Evolutionary conservation across 257 asterid species (phyloP).

Genomic region (Solanum virginianum): DNA sequence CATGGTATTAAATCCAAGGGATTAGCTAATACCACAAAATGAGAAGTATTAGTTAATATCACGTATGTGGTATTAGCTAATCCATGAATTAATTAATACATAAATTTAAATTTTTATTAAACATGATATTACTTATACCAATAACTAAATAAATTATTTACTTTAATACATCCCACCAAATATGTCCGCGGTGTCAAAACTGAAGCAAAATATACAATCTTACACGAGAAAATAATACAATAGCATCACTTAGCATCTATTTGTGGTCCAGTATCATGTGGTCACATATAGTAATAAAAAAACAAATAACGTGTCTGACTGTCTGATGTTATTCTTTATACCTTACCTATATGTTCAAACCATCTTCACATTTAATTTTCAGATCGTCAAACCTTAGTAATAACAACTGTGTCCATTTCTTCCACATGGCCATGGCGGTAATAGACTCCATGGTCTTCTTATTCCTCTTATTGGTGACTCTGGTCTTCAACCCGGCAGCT

Average conservation of each 20-base stretch:
- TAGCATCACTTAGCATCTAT: neutral
- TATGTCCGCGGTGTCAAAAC: too few species aligned
- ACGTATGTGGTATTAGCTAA: too few species aligned
- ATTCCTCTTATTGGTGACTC: conserved; percentile 12
- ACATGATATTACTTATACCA: too few species aligned
- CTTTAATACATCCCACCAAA: too few species aligned
- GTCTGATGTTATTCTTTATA: neutral
- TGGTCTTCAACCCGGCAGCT: conserved; percentile 24
- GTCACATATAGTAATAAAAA: neutral
- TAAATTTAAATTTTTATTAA: too few species aligned
- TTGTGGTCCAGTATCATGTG: neutral
- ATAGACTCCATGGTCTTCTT: conserved; percentile 7
- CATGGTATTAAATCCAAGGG: too few species aligned
- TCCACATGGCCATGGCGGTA: conserved; percentile 12
- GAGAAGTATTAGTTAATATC: too few species aligned
- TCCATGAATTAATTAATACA: too few species aligned
- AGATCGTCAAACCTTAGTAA: neutral
- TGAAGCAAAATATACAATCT: too few species aligned
- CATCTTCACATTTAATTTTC: neutral
- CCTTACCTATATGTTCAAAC: neutral
- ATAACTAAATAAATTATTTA: too few species aligned
- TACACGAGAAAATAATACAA: too few species aligned
- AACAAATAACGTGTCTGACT: neutral
- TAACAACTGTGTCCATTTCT: neutral
- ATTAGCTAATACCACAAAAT: too few species aligned